Conservation (phyloP, 495 filamentous ascomycete genomes). For the Tuber calosporum region DNA sequence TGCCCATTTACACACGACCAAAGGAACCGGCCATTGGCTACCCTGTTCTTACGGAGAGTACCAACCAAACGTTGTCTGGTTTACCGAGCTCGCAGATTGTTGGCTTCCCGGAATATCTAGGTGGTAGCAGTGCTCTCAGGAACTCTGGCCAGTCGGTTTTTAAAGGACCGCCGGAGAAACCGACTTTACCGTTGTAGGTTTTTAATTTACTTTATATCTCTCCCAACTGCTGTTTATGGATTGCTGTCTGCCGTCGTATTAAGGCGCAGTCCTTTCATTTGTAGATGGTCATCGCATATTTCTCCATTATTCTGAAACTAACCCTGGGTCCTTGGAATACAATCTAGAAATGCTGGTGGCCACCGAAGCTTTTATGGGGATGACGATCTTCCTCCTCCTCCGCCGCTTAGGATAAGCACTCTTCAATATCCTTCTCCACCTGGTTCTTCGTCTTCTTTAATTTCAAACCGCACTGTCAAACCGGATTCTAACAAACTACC, state of each 20-base stretch:
- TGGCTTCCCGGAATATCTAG: constrained; percentile 13
- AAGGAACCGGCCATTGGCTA: constrained; percentile 41
- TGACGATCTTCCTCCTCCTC: constrained; percentile 20
- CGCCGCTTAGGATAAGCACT: constrained; percentile 25
- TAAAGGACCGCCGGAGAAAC: constrained; percentile 22
- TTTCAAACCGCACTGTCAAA: constrained; percentile 6
- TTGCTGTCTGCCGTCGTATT: background rate
- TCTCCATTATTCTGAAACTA: constrained; percentile 24
- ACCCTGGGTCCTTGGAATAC: constrained; percentile 10
- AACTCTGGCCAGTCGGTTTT: constrained; percentile 13
- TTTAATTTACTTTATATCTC: constrained; percentile 1
- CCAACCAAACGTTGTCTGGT: constrained; percentile 34
- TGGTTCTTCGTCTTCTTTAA: constrained; percentile 9
- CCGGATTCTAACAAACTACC: background rate
- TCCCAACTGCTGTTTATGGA: background rate
- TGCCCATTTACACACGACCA: constrained; percentile 38
- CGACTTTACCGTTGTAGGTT: constrained; percentile 19
- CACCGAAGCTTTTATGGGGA: constrained; percentile 14
- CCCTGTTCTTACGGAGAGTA: constrained; percentile 35
- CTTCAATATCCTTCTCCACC: constrained; percentile 17
- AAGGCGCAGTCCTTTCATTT: constrained; percentile 5
- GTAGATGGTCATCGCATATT: background rate
- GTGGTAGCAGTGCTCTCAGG: constrained; percentile 18
- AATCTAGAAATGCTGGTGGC: constrained; percentile 22
- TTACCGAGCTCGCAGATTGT: constrained; percentile 31